phyloP scores from a whole-genome alignment of 257 asterid genomes.

The Jaltomata sinuosa region DNA sequence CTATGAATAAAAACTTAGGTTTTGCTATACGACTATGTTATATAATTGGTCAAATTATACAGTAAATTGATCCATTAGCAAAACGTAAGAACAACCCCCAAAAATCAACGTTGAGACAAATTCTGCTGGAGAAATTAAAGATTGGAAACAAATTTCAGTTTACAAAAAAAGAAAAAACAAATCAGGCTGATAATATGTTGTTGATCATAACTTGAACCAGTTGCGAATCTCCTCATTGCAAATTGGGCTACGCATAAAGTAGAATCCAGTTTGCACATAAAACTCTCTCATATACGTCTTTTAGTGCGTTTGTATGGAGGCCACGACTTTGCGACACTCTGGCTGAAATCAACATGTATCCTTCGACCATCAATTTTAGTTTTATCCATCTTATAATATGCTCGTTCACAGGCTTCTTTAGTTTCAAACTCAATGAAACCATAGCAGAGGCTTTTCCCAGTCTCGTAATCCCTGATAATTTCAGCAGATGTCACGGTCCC shows the following conservation, averaged over 20 bases:
- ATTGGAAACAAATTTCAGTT: background rate
- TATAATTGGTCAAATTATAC: no score
- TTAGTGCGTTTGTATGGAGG: slow-evolving; percentile 49
- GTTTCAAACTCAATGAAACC: slow-evolving; percentile 92
- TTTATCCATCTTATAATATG: slow-evolving; percentile 90
- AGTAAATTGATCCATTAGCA: background rate
- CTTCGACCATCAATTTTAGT: slow-evolving; percentile 81
- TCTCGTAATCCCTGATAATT: slow-evolving; percentile 70
- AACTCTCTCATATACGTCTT: background rate
- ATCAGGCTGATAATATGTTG: background rate
- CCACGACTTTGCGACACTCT: slow-evolving; percentile 85
- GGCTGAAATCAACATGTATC: slow-evolving; percentile 93
- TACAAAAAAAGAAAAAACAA: no score
- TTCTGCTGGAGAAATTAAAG: background rate
- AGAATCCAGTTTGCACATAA: background rate
- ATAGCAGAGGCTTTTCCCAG: slow-evolving; percentile 89
- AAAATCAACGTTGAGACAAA: background rate
- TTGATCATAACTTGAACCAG: background rate
- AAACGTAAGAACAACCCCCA: background rate
- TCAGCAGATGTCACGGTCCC: slow-evolving; percentile 88
- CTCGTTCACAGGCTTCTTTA: slow-evolving; percentile 72
- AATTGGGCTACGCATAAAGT: background rate
- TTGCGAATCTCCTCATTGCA: background rate
- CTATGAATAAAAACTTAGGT: background rate
- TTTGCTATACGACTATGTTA: no score